Conservation (phyloP, 257 asterid species). For the Henckelia pumila region DNA sequence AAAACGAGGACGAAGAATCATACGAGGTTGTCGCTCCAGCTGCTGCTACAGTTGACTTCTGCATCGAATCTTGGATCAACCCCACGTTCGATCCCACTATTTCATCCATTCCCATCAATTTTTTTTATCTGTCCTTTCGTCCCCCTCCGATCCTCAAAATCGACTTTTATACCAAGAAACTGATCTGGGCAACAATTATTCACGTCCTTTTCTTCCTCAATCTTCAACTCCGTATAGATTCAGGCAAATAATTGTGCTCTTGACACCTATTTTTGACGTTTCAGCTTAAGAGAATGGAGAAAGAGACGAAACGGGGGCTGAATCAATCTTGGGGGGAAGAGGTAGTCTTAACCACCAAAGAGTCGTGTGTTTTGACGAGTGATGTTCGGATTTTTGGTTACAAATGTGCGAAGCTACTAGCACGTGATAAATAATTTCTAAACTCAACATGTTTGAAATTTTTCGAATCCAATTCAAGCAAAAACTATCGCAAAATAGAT, state of each 20-base stretch:
- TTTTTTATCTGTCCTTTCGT: background rate
- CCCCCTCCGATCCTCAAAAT: background rate
- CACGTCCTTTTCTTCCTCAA: background rate
- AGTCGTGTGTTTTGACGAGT: too few species aligned
- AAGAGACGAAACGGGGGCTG: conserved; percentile 15
- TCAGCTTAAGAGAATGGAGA: background rate
- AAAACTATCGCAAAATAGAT: too few species aligned
- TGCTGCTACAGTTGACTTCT: conserved; percentile 32
- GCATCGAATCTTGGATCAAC: conserved; percentile 29
- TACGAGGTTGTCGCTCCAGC: conserved; percentile 36
- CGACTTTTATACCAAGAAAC: background rate
- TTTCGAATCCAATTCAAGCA: too few species aligned
- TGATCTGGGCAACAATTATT: background rate
- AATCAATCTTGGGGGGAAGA: conserved; percentile 14
- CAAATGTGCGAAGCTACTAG: too few species aligned
- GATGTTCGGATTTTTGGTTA: too few species aligned
- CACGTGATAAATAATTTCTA: too few species aligned
- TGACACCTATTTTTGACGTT: background rate
- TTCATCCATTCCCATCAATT: conserved; percentile 31
- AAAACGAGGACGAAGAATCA: conserved; percentile 37
- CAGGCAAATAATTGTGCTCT: background rate
- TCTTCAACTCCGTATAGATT: too few species aligned
- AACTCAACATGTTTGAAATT: too few species aligned
- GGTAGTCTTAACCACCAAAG: background rate
- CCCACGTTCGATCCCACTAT: conserved; percentile 32